phyloP scores from a whole-genome alignment of 805 yeast genomes.

The Candida germanica region DNA sequence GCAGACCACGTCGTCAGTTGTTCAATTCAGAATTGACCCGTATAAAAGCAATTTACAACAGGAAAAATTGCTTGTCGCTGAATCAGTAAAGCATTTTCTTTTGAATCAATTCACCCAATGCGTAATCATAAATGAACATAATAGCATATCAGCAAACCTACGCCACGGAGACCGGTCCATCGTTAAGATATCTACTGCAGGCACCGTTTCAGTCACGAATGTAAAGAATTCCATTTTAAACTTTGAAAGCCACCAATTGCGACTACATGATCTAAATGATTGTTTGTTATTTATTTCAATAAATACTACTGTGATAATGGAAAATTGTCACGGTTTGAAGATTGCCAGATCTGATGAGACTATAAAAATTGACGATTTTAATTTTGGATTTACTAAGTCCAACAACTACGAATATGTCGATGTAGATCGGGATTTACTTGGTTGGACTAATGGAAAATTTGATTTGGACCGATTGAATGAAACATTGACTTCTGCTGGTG shows the following conservation, averaged over 20 bases:
- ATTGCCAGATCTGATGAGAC: conserved; percentile 8
- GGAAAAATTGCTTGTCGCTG: conserved; percentile 1
- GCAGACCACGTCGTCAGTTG: not conserved
- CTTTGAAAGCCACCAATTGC: conserved; percentile 27
- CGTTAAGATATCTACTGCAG: conserved; percentile 19
- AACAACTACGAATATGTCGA: conserved; percentile 1
- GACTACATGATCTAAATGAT: conserved; percentile 23
- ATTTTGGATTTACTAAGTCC: conserved; percentile 10
- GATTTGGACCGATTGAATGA: not conserved
- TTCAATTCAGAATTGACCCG: conserved; percentile 1
- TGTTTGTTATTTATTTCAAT: conserved; percentile 18
- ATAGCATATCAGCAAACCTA: conserved; percentile 22
- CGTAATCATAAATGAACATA: conserved; percentile 9
- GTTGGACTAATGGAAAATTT: conserved; percentile 4
- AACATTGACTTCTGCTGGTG: too few species aligned
- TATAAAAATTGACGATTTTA: conserved; percentile 27
- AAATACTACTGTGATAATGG: conserved; percentile 26
- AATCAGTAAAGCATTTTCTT: conserved; percentile 2
- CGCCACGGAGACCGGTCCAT: conserved; percentile 15
- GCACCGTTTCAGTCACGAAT: conserved; percentile 30
- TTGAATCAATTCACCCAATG: conserved; percentile 2
- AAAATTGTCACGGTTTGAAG: conserved; percentile 21
- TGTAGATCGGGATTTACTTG: not conserved
- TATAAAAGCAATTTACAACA: not conserved
- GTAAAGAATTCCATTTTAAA: conserved; percentile 16